Conservation (phyloP, 2,329 filamentous ascomycete genomes). For the Claviceps monticola region DNA sequence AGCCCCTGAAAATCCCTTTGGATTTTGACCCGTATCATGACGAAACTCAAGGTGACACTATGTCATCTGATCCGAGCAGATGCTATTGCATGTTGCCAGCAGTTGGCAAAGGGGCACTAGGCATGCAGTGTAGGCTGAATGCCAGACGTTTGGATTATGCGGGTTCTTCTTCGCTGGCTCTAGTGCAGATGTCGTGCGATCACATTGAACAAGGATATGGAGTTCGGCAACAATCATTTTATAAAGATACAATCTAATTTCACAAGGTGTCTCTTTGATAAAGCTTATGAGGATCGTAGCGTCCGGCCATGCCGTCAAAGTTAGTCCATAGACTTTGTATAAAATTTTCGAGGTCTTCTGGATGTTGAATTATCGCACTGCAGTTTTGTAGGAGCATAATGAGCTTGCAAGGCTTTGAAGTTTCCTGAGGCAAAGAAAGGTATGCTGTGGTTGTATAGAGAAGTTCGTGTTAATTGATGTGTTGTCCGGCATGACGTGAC, state of each 20-base stretch:
- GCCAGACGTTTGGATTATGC: background rate
- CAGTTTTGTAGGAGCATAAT: background rate
- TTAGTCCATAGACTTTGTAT: background rate
- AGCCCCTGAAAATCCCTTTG: constrained; percentile 42
- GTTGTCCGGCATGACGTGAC: background rate
- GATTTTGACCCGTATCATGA: constrained; percentile 23
- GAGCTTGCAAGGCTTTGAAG: background rate
- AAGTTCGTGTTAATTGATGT: background rate
- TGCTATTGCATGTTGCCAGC: background rate
- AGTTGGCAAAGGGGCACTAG: background rate
- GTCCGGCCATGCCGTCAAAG: background rate
- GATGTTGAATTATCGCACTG: background rate
- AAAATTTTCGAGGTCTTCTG: background rate
- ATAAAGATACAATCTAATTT: background rate
- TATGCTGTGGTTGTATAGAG: background rate
- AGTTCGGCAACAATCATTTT: background rate
- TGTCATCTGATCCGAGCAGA: background rate
- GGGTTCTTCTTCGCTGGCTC: no score
- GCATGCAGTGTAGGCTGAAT: background rate
- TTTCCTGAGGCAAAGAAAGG: background rate
- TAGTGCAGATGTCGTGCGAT: background rate
- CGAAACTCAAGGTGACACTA: background rate
- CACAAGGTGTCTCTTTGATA: background rate
- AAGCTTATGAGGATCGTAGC: background rate
- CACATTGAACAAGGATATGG: background rate